A percentile compares a stretch with the other conserved stretches of the same genome.
These are phyloP conservation scores for Candida pseudoviswanathii DNA, from an alignment of 1,139 yeast genomes.

Conservation along the genomic window DNA sequence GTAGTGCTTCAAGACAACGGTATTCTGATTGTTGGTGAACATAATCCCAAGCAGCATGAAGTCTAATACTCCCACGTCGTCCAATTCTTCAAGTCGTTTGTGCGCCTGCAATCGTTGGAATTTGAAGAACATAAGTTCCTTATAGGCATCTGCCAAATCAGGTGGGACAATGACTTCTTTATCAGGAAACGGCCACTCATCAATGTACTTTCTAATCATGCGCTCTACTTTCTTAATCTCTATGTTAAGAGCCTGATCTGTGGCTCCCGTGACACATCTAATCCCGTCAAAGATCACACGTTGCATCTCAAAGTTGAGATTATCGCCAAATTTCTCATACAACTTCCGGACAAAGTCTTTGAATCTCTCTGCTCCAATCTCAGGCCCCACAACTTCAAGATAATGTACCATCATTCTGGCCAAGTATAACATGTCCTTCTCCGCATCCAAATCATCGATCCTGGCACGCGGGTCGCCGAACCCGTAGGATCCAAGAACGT, in stretches of 20 bases:
- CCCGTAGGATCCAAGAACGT: constrained; percentile 9
- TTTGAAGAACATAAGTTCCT: background rate
- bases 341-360: constrained; percentile 3
- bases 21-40: constrained; percentile 1
- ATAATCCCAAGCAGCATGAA: constrained; percentile 6
- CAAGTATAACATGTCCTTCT: constrained; percentile 5
- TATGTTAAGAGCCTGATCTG: background rate
- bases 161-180: background rate
- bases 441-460: constrained; percentile 4
- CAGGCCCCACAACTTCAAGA: constrained; percentile 6
- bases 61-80: background rate
- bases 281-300: background rate
- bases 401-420: constrained; percentile 8
- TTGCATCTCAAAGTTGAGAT: constrained; percentile 1
- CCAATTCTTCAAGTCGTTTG: background rate
- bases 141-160: background rate
- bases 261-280: background rate
- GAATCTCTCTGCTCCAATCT: background rate
- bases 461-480: background rate
- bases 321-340: constrained; percentile 2
- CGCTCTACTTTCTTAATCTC: background rate
- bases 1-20: background rate
- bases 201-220: background rate
- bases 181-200: constrained; percentile 5
- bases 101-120: background rate